Evolutionary conservation across 2,329 filamentous ascomycete species (phyloP).

Genomic region (Phialemonium atrogriseum): DNA sequence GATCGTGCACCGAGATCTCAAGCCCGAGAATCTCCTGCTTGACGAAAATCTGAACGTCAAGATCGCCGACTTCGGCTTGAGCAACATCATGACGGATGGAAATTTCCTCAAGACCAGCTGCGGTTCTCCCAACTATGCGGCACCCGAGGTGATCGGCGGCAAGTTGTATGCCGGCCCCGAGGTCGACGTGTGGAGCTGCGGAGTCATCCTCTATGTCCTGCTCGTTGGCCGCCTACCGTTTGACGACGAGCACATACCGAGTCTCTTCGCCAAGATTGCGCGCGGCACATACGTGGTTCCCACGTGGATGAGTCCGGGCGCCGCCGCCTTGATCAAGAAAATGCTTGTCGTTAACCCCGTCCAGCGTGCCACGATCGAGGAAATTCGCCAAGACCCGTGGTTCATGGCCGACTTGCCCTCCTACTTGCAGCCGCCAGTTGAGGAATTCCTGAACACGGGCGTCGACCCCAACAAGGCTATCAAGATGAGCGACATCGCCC

Average conservation of each 20-base stretch:
- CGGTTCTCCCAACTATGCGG: conserved; percentile 95
- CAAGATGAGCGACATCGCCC: conserved; percentile 71
- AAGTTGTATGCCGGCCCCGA: conserved; percentile 97
- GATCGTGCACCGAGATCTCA: conserved; percentile 95
- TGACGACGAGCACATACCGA: conserved; percentile 97
- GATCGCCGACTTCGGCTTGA: conserved; percentile 96
- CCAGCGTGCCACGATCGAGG: conserved; percentile 85
- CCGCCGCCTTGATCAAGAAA: conserved; percentile 72
- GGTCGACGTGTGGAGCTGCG: conserved; percentile 97
- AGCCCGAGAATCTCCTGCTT: conserved; percentile 91
- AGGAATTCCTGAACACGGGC: conserved; percentile 92
- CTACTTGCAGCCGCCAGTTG: conserved; percentile 79
- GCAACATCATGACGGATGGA: conserved; percentile 99
- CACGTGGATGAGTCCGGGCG: conserved; percentile 80
- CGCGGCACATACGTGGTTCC: conserved; percentile 90
- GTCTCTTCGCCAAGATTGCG: conserved; percentile 95
- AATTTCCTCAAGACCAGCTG: conserved; percentile 99
- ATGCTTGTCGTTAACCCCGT: conserved; percentile 96
- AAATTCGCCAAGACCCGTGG: conserved; percentile 91
- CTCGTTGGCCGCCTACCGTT: conserved; percentile 82
- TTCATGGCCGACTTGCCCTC: conserved; percentile 79
- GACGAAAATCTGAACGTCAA: conserved; percentile 97
- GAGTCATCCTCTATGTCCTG: conserved; percentile 81
- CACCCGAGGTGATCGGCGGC: conserved; percentile 93
- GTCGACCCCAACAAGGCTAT: conserved; percentile 90